Evolutionary conservation across 805 yeast genomes (phyloP), one percentile per base, ranked within the genome.

Genomic region (Metschnikowia peoriensis): DNA sequence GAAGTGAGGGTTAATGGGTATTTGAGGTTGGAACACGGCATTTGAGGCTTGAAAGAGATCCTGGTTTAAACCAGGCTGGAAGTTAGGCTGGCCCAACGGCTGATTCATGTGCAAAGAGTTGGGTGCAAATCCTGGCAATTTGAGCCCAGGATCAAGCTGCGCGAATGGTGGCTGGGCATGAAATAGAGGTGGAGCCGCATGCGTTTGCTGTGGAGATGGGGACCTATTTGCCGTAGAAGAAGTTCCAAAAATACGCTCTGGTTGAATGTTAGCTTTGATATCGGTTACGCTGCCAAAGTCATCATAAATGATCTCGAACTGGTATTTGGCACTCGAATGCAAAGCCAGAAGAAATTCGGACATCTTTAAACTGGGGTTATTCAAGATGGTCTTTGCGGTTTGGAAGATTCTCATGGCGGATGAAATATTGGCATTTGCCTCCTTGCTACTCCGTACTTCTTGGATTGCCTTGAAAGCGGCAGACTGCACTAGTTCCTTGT

Each of bases 221-320:
- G 53, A 50, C 35, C 41, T 38, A 29, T 46, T 46, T 11, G 41
- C 32, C 17, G 42, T 6, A 7, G 53, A 22, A 5, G 46, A 35
- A 3, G 45, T 46, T 6, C 50, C 53, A 14, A 46, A 46, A 10
- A 46, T 38, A 4, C 49, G 39, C 39, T 47, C 54, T n/a, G 50
- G 51, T 39, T 47, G 44, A 12, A 38, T 10, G 12, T 27, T 47
- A 7, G 42, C 52, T 15, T 74, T 73, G 38, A 79, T 67, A 56
- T 71, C 77, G 8, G 72, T 69, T 2, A 79, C 78, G n/a, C 67
- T 70, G 1, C 79, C 78, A 41, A 71, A 64, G 50, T 77, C 79
- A 55, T 79, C 82, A 58, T 73, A 75, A 22, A 73, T 58, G 41
- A 77, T 63, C 22, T 77, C 80, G 59, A 79, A 80, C 27, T 66